Percentiles rank a stretch among this genome's conserved stretches.
Evolutionary conservation across 768 basidiomycete genomes (phyloP).

Genomic region (Udeniomyces megalosporus): DNA sequence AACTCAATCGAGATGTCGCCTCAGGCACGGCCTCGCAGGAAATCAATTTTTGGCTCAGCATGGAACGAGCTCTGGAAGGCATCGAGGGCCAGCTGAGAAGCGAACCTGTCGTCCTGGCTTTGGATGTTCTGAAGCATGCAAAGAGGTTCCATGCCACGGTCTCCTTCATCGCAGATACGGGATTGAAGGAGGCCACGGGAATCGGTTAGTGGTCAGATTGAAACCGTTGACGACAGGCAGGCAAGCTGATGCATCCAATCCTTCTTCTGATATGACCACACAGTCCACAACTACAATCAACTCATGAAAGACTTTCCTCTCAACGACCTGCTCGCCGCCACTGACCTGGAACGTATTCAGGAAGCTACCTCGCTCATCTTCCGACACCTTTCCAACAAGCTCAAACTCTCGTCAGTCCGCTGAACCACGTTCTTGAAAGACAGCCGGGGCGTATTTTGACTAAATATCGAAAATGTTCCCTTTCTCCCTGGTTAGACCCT

Average conservation of each 20-base stretch:
- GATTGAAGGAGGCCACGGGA: slow-evolving; percentile 83
- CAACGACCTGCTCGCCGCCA: slow-evolving; percentile 88
- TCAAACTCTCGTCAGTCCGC: slow-evolving; percentile 52
- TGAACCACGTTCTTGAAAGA: too few species aligned
- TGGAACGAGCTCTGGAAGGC: slow-evolving; percentile 81
- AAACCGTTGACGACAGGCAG: too few species aligned
- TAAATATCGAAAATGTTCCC: background rate
- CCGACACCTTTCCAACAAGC: slow-evolving; percentile 83
- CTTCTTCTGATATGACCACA: too few species aligned
- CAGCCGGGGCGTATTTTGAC: too few species aligned
- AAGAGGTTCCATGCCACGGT: slow-evolving; percentile 95
- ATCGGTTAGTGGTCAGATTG: slow-evolving; percentile 54
- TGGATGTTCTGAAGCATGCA: slow-evolving; percentile 79
- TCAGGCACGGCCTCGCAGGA: slow-evolving; percentile 95
- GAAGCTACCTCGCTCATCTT: slow-evolving; percentile 78
- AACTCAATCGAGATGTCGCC: slow-evolving; percentile 79
- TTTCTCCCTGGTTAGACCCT: slow-evolving; percentile 40
- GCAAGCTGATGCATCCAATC: too few species aligned
- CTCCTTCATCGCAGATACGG: slow-evolving; percentile 94
- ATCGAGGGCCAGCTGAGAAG: slow-evolving; percentile 83
- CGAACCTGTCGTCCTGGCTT: slow-evolving; percentile 54
- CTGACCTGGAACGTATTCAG: slow-evolving; percentile 87
- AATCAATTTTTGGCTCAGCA: slow-evolving; percentile 95
- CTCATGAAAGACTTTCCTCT: slow-evolving; percentile 98
- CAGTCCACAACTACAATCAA: slow-evolving; percentile 94